These are phyloP conservation scores for Helotiales sp. DNA, from an alignment of 2,329 filamentous ascomycete genomes.

Conservation along the genomic window DNA sequence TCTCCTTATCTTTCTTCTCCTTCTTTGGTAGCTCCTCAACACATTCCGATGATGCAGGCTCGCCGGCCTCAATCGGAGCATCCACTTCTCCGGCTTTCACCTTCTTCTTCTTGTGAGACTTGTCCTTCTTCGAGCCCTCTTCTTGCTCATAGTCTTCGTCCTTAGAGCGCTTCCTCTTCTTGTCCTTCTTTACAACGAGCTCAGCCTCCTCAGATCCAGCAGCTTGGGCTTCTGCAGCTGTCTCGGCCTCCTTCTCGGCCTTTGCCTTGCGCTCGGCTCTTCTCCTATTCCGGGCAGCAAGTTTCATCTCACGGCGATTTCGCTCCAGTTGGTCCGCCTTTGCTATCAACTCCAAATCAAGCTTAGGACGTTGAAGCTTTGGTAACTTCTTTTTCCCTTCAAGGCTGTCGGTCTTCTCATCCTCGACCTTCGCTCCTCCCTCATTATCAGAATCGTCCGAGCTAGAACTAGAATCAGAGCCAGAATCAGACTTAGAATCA, in stretches of 20 bases:
- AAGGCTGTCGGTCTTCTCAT: not conserved
- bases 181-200: constrained; percentile 14
- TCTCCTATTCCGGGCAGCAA: constrained; percentile 2
- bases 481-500: constrained; percentile 15
- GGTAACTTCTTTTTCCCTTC: not conserved
- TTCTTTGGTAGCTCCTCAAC: constrained; percentile 2
- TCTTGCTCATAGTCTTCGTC: not conserved
- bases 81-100: not conserved
- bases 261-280: constrained; percentile 3
- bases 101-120: not conserved
- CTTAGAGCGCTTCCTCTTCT: not conserved
- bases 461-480: constrained; percentile 5
- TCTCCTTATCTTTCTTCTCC: constrained; percentile 4
- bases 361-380: not conserved
- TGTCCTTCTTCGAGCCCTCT: not conserved
- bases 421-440: not conserved
- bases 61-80: not conserved
- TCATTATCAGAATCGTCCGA: constrained; percentile 2
- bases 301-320: constrained; percentile 8
- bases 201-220: constrained; percentile 1
- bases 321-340: constrained; percentile 3
- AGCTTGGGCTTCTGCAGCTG: not conserved
- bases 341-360: not conserved
- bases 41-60: not conserved
- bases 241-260: not conserved